phyloP scores from a whole-genome alignment of 2,329 filamentous ascomycete species.

The Beauveria caledonica region DNA sequence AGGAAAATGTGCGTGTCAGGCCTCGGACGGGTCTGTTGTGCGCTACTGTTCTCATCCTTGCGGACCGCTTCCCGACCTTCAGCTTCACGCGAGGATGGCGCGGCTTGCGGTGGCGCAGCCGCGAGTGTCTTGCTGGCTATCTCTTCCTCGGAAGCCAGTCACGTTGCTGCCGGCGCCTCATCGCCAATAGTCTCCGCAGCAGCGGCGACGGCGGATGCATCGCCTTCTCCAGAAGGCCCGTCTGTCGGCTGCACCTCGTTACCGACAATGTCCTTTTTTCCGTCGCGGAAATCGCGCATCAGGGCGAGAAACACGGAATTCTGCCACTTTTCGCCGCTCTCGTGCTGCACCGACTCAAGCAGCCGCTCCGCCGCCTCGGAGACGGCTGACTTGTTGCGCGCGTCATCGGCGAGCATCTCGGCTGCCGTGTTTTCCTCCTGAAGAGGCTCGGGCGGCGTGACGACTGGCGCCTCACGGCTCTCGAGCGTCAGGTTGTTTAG shows the following conservation, averaged over 20 bases:
- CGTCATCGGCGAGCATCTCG: slow-evolving; percentile 6
- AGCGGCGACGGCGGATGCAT: not conserved
- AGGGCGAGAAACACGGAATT: slow-evolving; percentile 36
- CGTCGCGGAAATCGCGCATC: slow-evolving; percentile 38
- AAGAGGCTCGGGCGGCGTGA: slow-evolving; percentile 12
- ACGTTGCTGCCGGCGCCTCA: not conserved
- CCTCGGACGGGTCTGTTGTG: too few relatives aligned
- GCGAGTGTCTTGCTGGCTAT: not conserved
- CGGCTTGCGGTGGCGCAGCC: not conserved
- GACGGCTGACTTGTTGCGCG: slow-evolving; percentile 28
- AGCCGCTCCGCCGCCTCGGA: slow-evolving; percentile 35
- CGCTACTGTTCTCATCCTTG: not conserved
- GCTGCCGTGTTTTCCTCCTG: slow-evolving; percentile 14
- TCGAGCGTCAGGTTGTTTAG: slow-evolving; percentile 25
- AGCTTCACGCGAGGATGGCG: not conserved
- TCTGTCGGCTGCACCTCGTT: slow-evolving; percentile 30
- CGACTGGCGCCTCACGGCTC: not conserved
- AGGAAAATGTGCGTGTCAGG: not conserved
- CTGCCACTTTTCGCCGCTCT: slow-evolving; percentile 38
- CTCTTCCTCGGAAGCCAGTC: not conserved
- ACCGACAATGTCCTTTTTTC: slow-evolving; percentile 35
- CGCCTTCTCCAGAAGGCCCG: slow-evolving; percentile 8
- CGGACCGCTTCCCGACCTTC: too few relatives aligned
- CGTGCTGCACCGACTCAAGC: slow-evolving; percentile 35
- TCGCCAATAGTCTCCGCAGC: not conserved